These are phyloP conservation scores for Botrytis fabae DNA, from an alignment of 2,329 filamentous ascomycete genomes.

Conservation along the genomic window DNA sequence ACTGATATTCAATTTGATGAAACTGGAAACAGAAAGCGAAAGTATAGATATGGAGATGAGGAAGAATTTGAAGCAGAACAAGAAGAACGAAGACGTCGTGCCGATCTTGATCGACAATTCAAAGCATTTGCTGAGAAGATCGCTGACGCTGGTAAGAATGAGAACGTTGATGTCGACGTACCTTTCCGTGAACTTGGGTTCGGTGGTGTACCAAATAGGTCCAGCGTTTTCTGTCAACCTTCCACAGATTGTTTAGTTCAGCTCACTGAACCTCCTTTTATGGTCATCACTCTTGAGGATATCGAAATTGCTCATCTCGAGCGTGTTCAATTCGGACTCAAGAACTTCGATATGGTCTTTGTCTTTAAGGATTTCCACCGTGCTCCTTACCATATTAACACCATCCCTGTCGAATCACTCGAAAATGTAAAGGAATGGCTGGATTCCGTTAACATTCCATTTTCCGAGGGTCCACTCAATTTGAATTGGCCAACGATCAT, in stretches of 20 bases:
- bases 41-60: conserved; percentile 96
- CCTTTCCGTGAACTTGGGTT: conserved; percentile 96
- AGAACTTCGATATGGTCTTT: conserved; percentile 98
- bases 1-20: conserved; percentile 99
- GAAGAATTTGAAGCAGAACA: conserved; percentile 99
- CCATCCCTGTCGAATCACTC: conserved; percentile 91
- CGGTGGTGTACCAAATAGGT: conserved; percentile 92
- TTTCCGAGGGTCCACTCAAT: conserved; percentile 91
- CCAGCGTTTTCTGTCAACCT: conserved; percentile 92
- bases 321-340: conserved; percentile 92
- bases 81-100: conserved; percentile 86
- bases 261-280: conserved; percentile 93
- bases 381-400: conserved; percentile 93
- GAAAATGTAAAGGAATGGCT: conserved; percentile 98
- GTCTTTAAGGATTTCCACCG: conserved; percentile 97
- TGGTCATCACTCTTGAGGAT: conserved; percentile 91
- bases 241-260: conserved; percentile 97
- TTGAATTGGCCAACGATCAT: conserved; percentile 99
- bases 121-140: conserved; percentile 97
- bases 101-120: conserved; percentile 93
- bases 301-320: conserved; percentile 96
- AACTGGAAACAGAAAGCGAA: conserved; percentile 95
- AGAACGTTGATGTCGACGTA: conserved; percentile 91
- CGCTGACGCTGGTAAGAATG: conserved; percentile 87
- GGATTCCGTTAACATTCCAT: conserved; percentile 92